Conservation (phyloP, 2,329 filamentous ascomycete genomes). For the Neonectria coccinea region DNA sequence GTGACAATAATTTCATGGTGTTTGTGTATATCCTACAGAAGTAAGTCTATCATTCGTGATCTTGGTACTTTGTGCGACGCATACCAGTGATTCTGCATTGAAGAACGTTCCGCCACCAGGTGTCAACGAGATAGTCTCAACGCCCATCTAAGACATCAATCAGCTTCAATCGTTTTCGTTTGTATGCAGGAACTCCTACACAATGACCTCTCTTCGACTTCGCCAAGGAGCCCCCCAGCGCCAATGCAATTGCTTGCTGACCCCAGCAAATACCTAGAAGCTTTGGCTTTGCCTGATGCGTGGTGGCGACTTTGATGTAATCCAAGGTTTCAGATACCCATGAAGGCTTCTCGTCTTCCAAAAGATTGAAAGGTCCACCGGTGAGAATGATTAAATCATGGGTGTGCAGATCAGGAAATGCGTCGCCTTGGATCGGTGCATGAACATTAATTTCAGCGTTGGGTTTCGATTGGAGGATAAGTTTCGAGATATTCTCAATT, state of each 20-base stretch:
- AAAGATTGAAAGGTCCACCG: constrained; percentile 13
- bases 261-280: constrained; percentile 16
- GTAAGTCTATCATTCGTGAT: background rate
- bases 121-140: no score
- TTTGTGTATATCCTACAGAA: constrained; percentile 12
- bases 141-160: no score
- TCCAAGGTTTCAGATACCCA: constrained; percentile 13
- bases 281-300: constrained; percentile 1
- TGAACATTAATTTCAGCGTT: constrained; percentile 5
- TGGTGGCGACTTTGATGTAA: constrained; percentile 5
- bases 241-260: constrained; percentile 14
- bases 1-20: constrained; percentile 7
- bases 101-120: no score
- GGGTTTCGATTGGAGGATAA: constrained; percentile 1
- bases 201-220: background rate
- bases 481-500: constrained; percentile 15
- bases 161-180: background rate
- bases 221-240: constrained; percentile 3
- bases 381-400: constrained; percentile 7
- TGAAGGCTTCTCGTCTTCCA: constrained; percentile 4
- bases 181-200: constrained; percentile 5
- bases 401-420: background rate
- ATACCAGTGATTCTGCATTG: no score
- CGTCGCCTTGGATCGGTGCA: constrained; percentile 9
- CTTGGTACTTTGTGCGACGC: background rate